Base-by-base conservation (phyloP, 225 moss, liverwort and hornwort genomes). In the Physcomitrium patens region DNA sequence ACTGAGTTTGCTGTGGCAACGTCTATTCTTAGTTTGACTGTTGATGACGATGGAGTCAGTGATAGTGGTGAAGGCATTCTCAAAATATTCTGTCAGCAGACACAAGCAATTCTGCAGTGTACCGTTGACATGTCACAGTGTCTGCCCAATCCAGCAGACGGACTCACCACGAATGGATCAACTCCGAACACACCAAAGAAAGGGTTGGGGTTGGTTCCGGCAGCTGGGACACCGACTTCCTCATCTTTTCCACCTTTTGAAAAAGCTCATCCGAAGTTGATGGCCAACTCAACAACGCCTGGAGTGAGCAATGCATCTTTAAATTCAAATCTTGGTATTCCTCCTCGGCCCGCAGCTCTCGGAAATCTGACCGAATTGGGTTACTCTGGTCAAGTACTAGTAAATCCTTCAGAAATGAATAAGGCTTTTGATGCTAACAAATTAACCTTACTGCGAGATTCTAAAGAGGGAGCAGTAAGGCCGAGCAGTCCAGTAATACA, bases 51-150 rank as follows among this genome's bases (percentile, higher is more conserved):
- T 49, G 86, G 73, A 52, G 82, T 93, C 8, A 86, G 74, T 70
- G 94, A 92, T 75, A 91, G 58, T 51, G 81, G 87, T 45, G 96
- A 96, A 24, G 94, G 92, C 27, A 84, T 78, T 43, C 89, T 94
- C 15, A 92, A 94, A 81, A 81, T 96, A 12, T 94, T 89, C 54
- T 96, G 96, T 80, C 85, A 91, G 45, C 96, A 96, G 79, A 92
- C 92, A 20, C 94, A 91, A 63, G 88, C 84, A 42, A 96, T 96
- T 73, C 91, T 94, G 74, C 89, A 91, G 70, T 92, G 89, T 83
- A 75, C 83, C 28, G 87, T 91, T 48, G 92, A 92, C 45, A 71
- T 94, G 72, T 83, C 82, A 70, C 92, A 92, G 68, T 96, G 96
- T 72, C 72, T 89, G 37, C 94, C 91, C 43, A 78, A 48, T 66